phyloP scores from a whole-genome alignment of 2,329 filamentous ascomycete genomes.

The Fusarium sp. region DNA sequence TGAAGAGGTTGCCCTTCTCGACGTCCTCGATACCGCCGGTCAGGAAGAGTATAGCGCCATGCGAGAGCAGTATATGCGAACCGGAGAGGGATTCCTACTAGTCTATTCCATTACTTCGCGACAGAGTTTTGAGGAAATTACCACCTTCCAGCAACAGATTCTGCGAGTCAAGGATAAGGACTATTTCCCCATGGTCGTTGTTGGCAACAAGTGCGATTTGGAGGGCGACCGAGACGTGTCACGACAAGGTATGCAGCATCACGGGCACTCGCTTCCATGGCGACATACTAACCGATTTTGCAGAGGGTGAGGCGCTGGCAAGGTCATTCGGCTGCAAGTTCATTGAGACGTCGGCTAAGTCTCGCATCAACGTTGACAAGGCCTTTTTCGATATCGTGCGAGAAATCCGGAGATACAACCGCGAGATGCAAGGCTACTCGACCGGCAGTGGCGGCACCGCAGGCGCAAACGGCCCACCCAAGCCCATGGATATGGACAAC shows the following conservation, averaged over 20 bases:
- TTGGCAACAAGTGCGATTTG: conserved; percentile 99
- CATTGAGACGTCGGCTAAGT: conserved; percentile 99
- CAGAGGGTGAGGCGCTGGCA: conserved; percentile 91
- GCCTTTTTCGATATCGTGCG: conserved; percentile 98
- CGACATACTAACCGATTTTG: conserved; percentile 34
- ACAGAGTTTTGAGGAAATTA: conserved; percentile 98
- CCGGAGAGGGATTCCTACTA: conserved; percentile 95
- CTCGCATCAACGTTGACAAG: conserved; percentile 97
- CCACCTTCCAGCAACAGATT: conserved; percentile 99
- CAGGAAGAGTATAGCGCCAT: conserved; percentile 99
- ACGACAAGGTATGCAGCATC: conserved; percentile 79
- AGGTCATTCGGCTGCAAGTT: conserved; percentile 95
- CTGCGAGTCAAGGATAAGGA: conserved; percentile 99
- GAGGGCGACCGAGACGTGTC: conserved; percentile 92
- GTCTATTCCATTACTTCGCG: conserved; percentile 98
- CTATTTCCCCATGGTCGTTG: conserved; percentile 99
- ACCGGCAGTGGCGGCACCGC: conserved; percentile 75
- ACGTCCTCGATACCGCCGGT: conserved; percentile 97
- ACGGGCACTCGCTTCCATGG: neutral
- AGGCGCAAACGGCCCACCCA: conserved; percentile 69
- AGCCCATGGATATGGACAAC: conserved; percentile 85
- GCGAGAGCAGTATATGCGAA: conserved; percentile 99
- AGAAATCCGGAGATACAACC: conserved; percentile 98
- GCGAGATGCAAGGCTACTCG: conserved; percentile 92
- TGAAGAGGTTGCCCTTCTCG: conserved; percentile 95